These are phyloP conservation scores for Thecaphora frezii DNA, from an alignment of 1,284 basidiomycete genomes.

Conservation along the genomic window DNA sequence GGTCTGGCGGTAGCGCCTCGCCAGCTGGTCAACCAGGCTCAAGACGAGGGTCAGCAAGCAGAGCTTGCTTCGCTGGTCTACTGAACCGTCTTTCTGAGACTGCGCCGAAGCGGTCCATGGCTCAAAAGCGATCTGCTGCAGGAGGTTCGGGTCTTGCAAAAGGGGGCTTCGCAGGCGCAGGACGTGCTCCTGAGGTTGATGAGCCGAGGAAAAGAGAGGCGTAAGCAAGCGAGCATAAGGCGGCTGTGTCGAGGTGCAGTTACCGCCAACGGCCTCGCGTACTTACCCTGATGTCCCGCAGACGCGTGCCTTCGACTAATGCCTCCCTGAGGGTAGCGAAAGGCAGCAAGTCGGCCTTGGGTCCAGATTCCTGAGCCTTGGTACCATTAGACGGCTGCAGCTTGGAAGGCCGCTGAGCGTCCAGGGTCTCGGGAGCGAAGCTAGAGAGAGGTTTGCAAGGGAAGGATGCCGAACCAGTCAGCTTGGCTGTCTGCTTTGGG, in stretches of 20 bases:
- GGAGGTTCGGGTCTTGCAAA: slow-evolving; percentile 8
- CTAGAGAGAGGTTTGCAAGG: too few relatives aligned
- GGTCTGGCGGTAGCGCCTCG: slow-evolving; percentile 14
- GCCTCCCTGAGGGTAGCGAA: neutral
- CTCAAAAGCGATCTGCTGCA: slow-evolving; percentile 7
- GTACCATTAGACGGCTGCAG: neutral
- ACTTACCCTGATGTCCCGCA: slow-evolving; percentile 15
- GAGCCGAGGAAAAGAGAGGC: too few relatives aligned
- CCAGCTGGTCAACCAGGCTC: slow-evolving; percentile 33
- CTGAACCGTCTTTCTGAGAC: slow-evolving; percentile 3
- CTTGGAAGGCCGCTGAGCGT: neutral
- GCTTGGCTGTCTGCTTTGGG: too few relatives aligned
- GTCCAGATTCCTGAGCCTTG: too few relatives aligned
- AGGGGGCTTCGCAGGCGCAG: slow-evolving; percentile 13
- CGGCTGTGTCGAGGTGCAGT: too few relatives aligned
- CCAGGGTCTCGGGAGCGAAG: neutral
- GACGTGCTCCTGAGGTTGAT: slow-evolving; percentile 3
- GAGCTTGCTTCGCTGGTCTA: slow-evolving; percentile 7
- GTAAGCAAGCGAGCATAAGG: too few relatives aligned
- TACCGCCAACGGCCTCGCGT: too few relatives aligned
- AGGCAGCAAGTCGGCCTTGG: neutral
- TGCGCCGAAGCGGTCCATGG: slow-evolving; percentile 1
- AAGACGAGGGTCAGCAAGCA: slow-evolving; percentile 19
- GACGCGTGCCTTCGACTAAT: slow-evolving; percentile 1
- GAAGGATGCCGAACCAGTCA: too few relatives aligned